These are phyloP conservation scores for Plasmodium gaboni DNA, from an alignment of 169 alveolate species.

Conservation along the genomic window DNA sequence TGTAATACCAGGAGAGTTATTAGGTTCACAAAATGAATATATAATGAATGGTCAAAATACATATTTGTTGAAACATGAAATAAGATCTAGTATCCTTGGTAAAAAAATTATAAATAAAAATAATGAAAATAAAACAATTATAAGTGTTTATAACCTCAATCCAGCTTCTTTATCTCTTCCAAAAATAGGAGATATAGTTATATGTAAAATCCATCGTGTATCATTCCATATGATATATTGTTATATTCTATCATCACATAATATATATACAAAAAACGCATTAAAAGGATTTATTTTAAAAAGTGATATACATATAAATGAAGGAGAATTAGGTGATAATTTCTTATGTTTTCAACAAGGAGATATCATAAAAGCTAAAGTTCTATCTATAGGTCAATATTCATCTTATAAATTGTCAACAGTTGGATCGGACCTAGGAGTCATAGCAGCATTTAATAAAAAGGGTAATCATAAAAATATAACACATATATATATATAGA, in stretches of 20 bases:
- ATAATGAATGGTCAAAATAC: conserved; percentile 48
- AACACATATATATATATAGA: neutral
- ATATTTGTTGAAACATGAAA: conserved; percentile 30
- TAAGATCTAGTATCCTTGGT: conserved; percentile 65
- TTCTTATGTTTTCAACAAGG: conserved; percentile 67
- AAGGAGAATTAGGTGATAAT: conserved; percentile 68
- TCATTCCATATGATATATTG: conserved; percentile 58
- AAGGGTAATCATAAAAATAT: conserved; percentile 24
- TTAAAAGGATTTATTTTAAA: conserved; percentile 53
- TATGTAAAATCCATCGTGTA: conserved; percentile 43
- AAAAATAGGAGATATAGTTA: conserved; percentile 66
- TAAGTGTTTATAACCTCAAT: conserved; percentile 28
- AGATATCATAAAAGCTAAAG: conserved; percentile 64
- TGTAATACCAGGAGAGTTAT: conserved; percentile 62
- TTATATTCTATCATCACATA: conserved; percentile 10
- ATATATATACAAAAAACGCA: conserved; percentile 17
- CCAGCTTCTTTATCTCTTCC: conserved; percentile 19
- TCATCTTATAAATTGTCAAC: conserved; percentile 52
- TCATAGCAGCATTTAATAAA: conserved; percentile 43
- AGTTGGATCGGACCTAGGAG: conserved; percentile 70
- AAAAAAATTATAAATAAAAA: conserved; percentile 3
- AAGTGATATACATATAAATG: conserved; percentile 68
- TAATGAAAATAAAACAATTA: conserved; percentile 12
- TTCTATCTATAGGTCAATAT: conserved; percentile 50
- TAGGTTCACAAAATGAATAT: conserved; percentile 13